Conservation (phyloP, 345 rosid species). For the Cochlearia excelsa region DNA sequence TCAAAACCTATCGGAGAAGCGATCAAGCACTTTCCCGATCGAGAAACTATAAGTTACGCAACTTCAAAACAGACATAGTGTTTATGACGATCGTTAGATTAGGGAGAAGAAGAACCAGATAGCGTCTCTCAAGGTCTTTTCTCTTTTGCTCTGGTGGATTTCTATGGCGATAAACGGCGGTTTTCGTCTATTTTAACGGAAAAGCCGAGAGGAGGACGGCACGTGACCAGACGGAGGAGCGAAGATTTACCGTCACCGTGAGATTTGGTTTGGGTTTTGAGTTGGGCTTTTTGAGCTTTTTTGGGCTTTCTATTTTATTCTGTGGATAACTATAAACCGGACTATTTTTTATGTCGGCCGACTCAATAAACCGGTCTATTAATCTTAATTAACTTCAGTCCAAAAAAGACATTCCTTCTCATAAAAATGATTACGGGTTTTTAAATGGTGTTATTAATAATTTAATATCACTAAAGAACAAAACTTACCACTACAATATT, state of each 20-base stretch:
- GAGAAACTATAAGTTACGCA: slow-evolving; percentile 2
- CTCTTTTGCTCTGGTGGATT: slow-evolving; percentile 26
- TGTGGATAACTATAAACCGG: no score
- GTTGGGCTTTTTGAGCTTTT: neutral
- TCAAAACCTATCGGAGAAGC: slow-evolving; percentile 21
- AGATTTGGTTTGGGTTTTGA: slow-evolving; percentile 35
- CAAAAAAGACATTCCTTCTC: no score
- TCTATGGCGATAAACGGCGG: slow-evolving; percentile 39
- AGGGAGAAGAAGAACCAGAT: slow-evolving; percentile 18
- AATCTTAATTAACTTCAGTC: no score
- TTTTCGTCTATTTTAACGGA: slow-evolving; percentile 30
- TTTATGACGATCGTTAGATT: slow-evolving; percentile 35
- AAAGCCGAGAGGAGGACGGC: no score
- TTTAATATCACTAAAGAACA: no score
- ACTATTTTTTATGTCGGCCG: no score
- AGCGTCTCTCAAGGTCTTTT: slow-evolving; percentile 34
- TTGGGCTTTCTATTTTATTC: no score
- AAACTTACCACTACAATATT: no score
- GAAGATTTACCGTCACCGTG: slow-evolving; percentile 20
- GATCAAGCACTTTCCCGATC: slow-evolving; percentile 26
- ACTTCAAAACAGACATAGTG: slow-evolving; percentile 22
- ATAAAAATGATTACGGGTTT: no score
- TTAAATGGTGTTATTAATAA: no score
- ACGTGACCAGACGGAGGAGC: slow-evolving; percentile 31
- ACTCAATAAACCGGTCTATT: no score